Evolutionary conservation across 768 basidiomycete genomes (phyloP).

Genomic region (Phanerodontia chrysosporium): DNA sequence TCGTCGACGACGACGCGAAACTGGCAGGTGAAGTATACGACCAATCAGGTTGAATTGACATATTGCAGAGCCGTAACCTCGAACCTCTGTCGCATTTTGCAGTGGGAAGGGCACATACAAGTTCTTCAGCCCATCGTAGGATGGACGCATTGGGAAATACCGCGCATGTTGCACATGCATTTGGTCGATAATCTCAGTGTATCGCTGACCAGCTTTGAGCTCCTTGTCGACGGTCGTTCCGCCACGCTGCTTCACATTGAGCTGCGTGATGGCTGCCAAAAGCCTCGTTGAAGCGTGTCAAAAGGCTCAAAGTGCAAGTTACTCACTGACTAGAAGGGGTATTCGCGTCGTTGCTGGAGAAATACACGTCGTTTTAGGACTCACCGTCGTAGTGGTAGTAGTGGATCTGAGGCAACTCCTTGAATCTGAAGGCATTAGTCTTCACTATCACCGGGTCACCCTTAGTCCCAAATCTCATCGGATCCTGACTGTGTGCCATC

Average conservation of each 20-base stretch:
- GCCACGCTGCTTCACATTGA: background rate
- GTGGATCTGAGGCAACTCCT: background rate
- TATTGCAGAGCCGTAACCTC: no score
- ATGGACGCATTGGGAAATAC: background rate
- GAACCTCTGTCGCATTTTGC: background rate
- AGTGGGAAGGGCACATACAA: no score
- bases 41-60: no score
- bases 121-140: constrained; percentile 10
- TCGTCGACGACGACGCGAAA: no score
- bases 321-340: background rate
- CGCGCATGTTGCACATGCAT: constrained; percentile 2
- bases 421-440: constrained; percentile 8
- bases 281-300: background rate
- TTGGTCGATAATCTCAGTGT: constrained; percentile 5
- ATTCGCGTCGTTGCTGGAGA: background rate
- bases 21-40: no score
- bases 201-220: background rate
- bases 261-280: constrained; percentile 4
- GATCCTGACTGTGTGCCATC: no score
- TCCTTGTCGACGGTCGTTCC: background rate
- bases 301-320: background rate
- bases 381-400: constrained; percentile 10
- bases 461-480: background rate
- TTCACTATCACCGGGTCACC: background rate
- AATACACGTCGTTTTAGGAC: background rate